Evolutionary conservation across 208 protist genomes (phyloP), one percentile per base, ranked within the genome.

Genomic region (Wallacemonas sp.): DNA sequence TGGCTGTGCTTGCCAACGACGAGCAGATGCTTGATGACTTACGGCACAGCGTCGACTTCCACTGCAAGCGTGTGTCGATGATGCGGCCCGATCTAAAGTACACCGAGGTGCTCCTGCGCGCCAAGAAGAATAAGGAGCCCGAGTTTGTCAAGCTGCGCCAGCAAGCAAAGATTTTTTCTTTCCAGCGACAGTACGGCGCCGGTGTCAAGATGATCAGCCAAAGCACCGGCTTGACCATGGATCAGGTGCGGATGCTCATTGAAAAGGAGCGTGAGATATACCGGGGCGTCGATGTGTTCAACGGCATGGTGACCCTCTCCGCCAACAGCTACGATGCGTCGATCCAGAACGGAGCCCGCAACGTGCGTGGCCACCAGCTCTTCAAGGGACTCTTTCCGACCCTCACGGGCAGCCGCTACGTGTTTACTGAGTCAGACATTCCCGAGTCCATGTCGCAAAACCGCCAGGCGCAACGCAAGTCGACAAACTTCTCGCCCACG

Each of bases 121-220:
- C 90, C 30, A 97, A 97, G 64, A 93, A 90, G 66, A 92, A 96
- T 65, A 97, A 97, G 74, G 90, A 95, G 63, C 89, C 87, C 9
- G 93, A 94, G 71, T 97, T 94, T 73, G 87, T 93, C 44, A 93
- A 95, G 75, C 71, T 95, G 61, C 84, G 93, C 10, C 90, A 95
- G 69, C 92, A 96, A 68, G 93, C 93, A 4, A 97, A 97, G 67
- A 94, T 96, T 38, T 97, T 97, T 72, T 96, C 90, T 34, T 97
- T 97, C 62, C 93, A 97, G 71, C 74, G 93, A 46, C 93, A 97
- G 74, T 97, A 97, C 73, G 93, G 93, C 46, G 93, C 93, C 3
- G 93, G 93, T 1, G 91, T 85, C 39, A 90, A 87, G 66, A 95
- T 95, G 90, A 90, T 97, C 61, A 94, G 89, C 68, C 73, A 92